These are phyloP conservation scores for Saprolegnia parasitica DNA, from an alignment of 352 stramenopile species.

Conservation along the genomic window DNA sequence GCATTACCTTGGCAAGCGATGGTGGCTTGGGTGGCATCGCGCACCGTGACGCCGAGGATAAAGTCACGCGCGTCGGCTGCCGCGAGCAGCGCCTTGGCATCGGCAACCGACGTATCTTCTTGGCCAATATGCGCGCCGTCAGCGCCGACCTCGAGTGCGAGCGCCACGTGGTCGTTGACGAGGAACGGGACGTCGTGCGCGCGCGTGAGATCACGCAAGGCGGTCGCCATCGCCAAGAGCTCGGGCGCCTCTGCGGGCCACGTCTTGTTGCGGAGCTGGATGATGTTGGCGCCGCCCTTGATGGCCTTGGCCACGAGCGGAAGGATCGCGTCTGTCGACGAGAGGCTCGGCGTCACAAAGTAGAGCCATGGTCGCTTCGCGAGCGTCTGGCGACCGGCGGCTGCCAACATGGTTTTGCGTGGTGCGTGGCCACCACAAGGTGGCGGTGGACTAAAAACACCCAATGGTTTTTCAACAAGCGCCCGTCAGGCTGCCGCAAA, in stretches of 20 bases:
- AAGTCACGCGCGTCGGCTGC: conserved; percentile 30
- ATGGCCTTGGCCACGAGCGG: conserved; percentile 44
- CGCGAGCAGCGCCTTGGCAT: conserved; percentile 28
- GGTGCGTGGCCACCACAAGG: too few relatives aligned
- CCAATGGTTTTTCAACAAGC: too few relatives aligned
- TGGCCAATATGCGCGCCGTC: conserved; percentile 58
- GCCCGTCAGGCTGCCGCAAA: too few relatives aligned
- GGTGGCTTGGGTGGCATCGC: conserved; percentile 40
- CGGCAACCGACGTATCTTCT: conserved; percentile 35
- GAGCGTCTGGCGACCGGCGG: background rate
- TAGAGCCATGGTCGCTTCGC: conserved; percentile 37
- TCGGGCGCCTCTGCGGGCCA: conserved; percentile 35
- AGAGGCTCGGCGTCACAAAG: conserved; percentile 49
- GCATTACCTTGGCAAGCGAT: conserved; percentile 36
- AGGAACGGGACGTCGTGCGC: conserved; percentile 44
- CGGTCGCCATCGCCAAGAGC: conserved; percentile 36
- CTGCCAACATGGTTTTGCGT: background rate
- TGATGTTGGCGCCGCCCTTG: conserved; percentile 39
- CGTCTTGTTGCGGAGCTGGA: conserved; percentile 56
- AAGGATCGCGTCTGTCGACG: conserved; percentile 34
- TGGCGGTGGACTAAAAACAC: too few relatives aligned
- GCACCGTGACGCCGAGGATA: conserved; percentile 51
- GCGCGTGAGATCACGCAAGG: conserved; percentile 40
- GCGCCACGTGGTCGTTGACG: conserved; percentile 51
- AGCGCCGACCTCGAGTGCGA: conserved; percentile 42